Conservation (phyloP, 2,329 filamentous ascomycete species). For the Ambrosiella cleistominuta region DNA sequence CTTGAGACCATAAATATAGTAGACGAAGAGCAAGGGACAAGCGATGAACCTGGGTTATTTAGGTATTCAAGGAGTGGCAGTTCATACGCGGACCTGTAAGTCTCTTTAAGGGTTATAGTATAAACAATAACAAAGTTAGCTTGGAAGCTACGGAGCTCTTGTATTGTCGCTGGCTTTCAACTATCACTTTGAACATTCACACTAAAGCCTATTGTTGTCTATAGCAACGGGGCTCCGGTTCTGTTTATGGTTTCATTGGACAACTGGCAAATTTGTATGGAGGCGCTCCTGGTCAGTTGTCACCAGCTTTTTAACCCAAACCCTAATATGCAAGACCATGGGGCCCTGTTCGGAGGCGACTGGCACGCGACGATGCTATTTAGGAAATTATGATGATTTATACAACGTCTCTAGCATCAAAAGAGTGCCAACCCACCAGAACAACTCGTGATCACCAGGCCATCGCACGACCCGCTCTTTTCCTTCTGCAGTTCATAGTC, state of each 20-base stretch:
- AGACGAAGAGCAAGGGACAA: neutral
- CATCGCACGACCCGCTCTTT: no score
- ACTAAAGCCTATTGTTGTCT: conserved; percentile 10
- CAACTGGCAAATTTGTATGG: neutral
- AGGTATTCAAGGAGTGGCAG: neutral
- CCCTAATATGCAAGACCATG: no score
- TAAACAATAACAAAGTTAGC: no score
- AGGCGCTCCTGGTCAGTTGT: neutral
- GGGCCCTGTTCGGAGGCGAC: neutral
- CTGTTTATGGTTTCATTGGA: conserved; percentile 19
- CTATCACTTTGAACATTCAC: neutral
- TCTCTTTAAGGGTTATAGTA: no score
- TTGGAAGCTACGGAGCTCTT: no score
- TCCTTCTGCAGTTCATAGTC: no score
- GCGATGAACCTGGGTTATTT: neutral
- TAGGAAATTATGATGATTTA: neutral
- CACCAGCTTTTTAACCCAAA: neutral
- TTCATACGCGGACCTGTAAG: no score
- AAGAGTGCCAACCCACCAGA: no score
- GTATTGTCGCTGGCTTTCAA: neutral
- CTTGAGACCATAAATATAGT: neutral
- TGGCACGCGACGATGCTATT: neutral
- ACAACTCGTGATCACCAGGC: no score
- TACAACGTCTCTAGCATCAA: neutral
- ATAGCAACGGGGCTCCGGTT: conserved; percentile 7